Percentiles rank a stretch among this genome's conserved stretches.
phyloP scores from a whole-genome alignment of 192 early-diverging fungal species.

The Funneliformis mosseae region DNA sequence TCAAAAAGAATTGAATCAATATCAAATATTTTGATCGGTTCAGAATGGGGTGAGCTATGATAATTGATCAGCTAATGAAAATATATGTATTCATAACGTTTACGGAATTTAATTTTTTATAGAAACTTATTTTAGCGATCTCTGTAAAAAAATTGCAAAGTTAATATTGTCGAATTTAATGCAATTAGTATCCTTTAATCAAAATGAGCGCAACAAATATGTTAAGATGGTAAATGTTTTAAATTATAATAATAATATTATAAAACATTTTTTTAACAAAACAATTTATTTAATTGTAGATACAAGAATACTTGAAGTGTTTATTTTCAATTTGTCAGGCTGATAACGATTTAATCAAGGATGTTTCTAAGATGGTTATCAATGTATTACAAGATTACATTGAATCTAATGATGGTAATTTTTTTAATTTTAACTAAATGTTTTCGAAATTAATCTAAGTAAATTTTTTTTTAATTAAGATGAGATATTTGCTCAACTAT shows the following conservation, averaged over 20 bases:
- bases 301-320: conserved; percentile 1
- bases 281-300: neutral
- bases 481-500: neutral
- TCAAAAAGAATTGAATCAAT: neutral
- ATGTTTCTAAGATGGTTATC: neutral
- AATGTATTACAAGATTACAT: neutral
- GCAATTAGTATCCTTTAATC: neutral
- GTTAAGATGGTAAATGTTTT: neutral
- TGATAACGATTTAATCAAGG: neutral
- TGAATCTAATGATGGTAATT: neutral
- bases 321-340: conserved; percentile 10
- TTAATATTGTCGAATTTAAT: neutral
- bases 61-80: neutral
- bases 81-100: neutral
- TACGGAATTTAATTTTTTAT: neutral
- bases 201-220: neutral
- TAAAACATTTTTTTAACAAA: neutral
- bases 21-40: neutral
- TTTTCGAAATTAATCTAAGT: neutral
- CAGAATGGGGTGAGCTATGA: conserved; percentile 15
- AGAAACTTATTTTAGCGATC: conserved; percentile 2
- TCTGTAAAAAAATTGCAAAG: neutral
- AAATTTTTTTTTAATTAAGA: neutral
- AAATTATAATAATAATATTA: neutral
- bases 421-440: neutral